phyloP scores from a whole-genome alignment of 2,329 filamentous ascomycete genomes.

The Atkinsonella texensis region DNA sequence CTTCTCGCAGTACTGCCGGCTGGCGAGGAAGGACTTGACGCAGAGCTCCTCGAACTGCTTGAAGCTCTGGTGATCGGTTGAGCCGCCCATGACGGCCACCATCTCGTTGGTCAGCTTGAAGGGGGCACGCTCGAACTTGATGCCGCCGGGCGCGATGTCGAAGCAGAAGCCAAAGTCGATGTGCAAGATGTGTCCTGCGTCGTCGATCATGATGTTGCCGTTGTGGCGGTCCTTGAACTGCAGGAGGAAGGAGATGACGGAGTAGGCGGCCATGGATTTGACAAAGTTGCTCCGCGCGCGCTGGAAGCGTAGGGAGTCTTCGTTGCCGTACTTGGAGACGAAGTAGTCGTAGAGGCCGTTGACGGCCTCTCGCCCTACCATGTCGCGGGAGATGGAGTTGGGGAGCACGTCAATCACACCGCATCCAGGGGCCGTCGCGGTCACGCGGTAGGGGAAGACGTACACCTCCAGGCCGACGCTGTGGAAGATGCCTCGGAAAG shows the following conservation, averaged over 20 bases:
- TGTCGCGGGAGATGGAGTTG: slow-evolving; percentile 95
- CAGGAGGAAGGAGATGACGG: slow-evolving; percentile 86
- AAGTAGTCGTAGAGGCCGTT: slow-evolving; percentile 99
- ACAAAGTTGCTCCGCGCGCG: slow-evolving; percentile 94
- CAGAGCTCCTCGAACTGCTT: slow-evolving; percentile 94
- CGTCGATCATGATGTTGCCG: slow-evolving; percentile 99
- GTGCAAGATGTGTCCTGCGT: slow-evolving; percentile 91
- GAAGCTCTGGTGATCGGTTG: slow-evolving; percentile 73
- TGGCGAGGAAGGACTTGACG: slow-evolving; percentile 87
- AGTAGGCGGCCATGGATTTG: slow-evolving; percentile 98
- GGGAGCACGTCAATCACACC: slow-evolving; percentile 97
- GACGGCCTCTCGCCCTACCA: slow-evolving; percentile 94
- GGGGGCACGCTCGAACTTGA: slow-evolving; percentile 93
- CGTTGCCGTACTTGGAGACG: slow-evolving; percentile 90
- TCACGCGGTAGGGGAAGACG: slow-evolving; percentile 94
- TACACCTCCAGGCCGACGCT: slow-evolving; percentile 90
- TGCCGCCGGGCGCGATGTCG: slow-evolving; percentile 92
- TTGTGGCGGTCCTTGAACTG: slow-evolving; percentile 99
- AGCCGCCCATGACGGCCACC: slow-evolving; percentile 97
- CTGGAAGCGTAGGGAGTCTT: slow-evolving; percentile 90
- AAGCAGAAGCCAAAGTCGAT: slow-evolving; percentile 99
- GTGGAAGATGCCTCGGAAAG: slow-evolving; percentile 95
- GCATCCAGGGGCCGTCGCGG: slow-evolving; percentile 90
- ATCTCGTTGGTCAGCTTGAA: slow-evolving; percentile 98
- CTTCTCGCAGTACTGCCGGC: slow-evolving; percentile 76